phyloP scores from a whole-genome alignment of 2,329 filamentous ascomycete genomes.

The Fusarium torulosum region DNA sequence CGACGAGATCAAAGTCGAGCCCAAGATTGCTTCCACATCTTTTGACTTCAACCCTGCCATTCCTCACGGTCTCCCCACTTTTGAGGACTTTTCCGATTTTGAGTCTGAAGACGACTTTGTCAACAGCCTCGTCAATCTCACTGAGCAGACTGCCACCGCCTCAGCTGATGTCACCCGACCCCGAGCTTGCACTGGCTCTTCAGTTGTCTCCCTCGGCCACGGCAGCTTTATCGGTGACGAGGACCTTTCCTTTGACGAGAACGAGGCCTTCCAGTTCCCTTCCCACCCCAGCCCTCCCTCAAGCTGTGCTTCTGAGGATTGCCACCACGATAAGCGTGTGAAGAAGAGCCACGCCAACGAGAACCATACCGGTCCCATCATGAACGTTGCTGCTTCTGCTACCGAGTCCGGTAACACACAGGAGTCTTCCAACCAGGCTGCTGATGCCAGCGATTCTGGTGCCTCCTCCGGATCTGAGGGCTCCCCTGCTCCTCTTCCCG shows the following conservation, averaged over 20 bases:
- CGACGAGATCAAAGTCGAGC: conserved; percentile 69
- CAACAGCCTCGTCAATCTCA: conserved; percentile 78
- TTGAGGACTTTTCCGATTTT: conserved; percentile 89
- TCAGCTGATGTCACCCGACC: conserved; percentile 74
- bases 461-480: conserved; percentile 60
- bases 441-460: conserved; percentile 55
- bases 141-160: conserved; percentile 56
- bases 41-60: conserved; percentile 67
- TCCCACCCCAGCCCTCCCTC: conserved; percentile 71
- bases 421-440: conserved; percentile 52
- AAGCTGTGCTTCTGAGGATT: conserved; percentile 57
- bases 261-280: conserved; percentile 69
- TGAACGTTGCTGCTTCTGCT: conserved; percentile 57
- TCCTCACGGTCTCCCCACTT: conserved; percentile 74
- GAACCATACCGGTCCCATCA: conserved; percentile 53
- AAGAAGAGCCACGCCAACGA: conserved; percentile 66
- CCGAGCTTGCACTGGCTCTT: conserved; percentile 76
- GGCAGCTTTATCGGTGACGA: conserved; percentile 82
- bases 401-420: conserved; percentile 54
- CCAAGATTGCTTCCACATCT: conserved; percentile 59
- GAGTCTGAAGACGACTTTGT: conserved; percentile 90
- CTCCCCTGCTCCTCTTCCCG: conserved; percentile 58
- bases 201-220: conserved; percentile 76
- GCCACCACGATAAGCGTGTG: conserved; percentile 68
- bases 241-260: conserved; percentile 81